Evolutionary conservation across 768 basidiomycete genomes (phyloP), one percentile per base, ranked within the genome.

Genomic region (Lyophyllum atratum): DNA sequence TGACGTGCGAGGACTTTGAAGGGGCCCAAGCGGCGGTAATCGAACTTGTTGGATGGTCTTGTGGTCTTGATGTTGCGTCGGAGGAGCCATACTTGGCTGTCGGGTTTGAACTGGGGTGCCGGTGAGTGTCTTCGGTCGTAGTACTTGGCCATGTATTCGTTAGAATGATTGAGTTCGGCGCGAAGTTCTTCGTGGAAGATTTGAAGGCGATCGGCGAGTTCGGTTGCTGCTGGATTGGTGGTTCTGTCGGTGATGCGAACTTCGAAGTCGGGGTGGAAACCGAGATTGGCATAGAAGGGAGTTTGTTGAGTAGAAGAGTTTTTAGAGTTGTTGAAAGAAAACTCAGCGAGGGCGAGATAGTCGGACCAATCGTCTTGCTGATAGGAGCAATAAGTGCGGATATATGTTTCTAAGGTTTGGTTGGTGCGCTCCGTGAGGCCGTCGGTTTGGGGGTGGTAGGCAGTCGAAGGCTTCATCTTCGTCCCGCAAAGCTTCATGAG

Each of bases 271-370:
- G n/a, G n/a, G n/a, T n/a, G n/a, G n/a, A n/a, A n/a, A n/a, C n/a
- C n/a, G n/a, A n/a, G n/a, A n/a, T n/a, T n/a, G n/a, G 55, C 50
- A 29, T 52, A 60, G 55, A 60, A 60, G 3, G 75, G 77, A 17
- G 73, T 66, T 39, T 66, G 59, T 39, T 66, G 49, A 34, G 75
- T 77, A 1, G 76, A 70, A 3, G 68, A 22, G 50, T 73, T 72
- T 7, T 58, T 58, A n/a, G n/a, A n/a, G n/a, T n/a, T n/a, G n/a
- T n/a, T n/a, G n/a, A n/a, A n/a, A n/a, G n/a, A n/a, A n/a, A 80
- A 80, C 59, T 80, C 74, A 7, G 75, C 73, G 15, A 79, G 61
- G 0, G 76, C 69, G 0, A 80, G 65, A 52, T 48, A 42, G 39
- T 43, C 52, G 22, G 49, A 39, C 46, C 51, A 60, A 19, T 54